Evolutionary conservation across 352 stramenopile species (phyloP), one percentile per base, ranked within the genome.

Genomic region (Phytophthora pseudosyringae): DNA sequence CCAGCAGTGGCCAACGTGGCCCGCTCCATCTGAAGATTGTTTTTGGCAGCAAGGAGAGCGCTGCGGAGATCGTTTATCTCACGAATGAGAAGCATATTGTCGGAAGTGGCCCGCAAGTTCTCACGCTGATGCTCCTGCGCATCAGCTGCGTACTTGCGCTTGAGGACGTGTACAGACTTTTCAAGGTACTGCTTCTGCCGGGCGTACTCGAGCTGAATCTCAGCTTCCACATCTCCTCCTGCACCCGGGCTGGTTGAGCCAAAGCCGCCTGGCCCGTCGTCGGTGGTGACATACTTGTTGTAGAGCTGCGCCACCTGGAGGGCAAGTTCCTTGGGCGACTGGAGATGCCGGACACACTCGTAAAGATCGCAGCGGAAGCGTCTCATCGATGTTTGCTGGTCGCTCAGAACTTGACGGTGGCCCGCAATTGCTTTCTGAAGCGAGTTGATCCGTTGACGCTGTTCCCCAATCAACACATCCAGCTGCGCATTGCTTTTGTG

Each of bases 401-500:
- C 81, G 21, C 78, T 69, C 2, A 88, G 68, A 49, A 79, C 57
- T 54, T 85, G 81, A 29, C 85, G 75, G 31, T 90, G 78, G 12
- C 70, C 69, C 0, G 78, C 66, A 26, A 96, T 82, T 38, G 97
- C 84, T 16, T 82, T 81, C 61, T 98, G 81, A 67, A 98, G 89
- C 35, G 77, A 80, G 48, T 98, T 88, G 45, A 98, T 91, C 55
- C 80, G 78, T 53, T 88, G 74, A 32, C 81, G 81, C 31, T 98
- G 86, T 64, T 98, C 94, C 39, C 89, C 90, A 43, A 98, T 98
- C 74, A 98, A 96, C 36, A 98, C 71, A 62, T 98, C 91, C 16
- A 98, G 69, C 36, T 95, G 89, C 25, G 88, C 83, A 69, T 98
- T 98, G 57, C 75, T 95, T 71, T 98, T 98, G 72, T 98, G 89